These are phyloP conservation scores for Aspergillus carbonarius DNA, from an alignment of 2,329 filamentous ascomycete genomes.

Conservation along the genomic window DNA sequence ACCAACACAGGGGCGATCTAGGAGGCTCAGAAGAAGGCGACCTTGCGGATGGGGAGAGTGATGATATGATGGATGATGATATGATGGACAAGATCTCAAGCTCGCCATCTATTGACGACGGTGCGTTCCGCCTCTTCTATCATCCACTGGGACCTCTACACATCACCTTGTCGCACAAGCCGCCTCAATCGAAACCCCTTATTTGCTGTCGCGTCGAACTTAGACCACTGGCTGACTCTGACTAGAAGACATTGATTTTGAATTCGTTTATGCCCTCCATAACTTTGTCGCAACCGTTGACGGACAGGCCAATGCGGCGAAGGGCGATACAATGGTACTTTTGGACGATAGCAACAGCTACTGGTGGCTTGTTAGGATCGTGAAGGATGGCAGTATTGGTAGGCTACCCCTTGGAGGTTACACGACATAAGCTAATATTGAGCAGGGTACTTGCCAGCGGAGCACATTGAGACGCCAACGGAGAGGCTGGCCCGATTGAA, in stretches of 20 bases:
- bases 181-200: neutral
- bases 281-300: conserved; percentile 98
- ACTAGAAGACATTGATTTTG: conserved; percentile 98
- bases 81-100: conserved; percentile 99
- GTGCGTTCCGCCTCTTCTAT: conserved; percentile 48
- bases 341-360: conserved; percentile 99
- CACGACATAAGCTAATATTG: conserved; percentile 27
- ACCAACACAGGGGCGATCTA: conserved; percentile 18
- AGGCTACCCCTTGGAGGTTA: conserved; percentile 24
- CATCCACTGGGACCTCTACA: neutral
- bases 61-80: conserved; percentile 80
- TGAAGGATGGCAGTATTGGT: conserved; percentile 96
- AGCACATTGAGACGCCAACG: conserved; percentile 97
- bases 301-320: conserved; percentile 95
- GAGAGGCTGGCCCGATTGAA: conserved; percentile 91
- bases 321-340: conserved; percentile 97
- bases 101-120: conserved; percentile 98
- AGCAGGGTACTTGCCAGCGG: conserved; percentile 87
- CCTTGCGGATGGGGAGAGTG: conserved; percentile 62
- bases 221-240: conserved; percentile 78
- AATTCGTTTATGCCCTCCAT: conserved; percentile 97
- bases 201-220: neutral
- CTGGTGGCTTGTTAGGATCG: conserved; percentile 97
- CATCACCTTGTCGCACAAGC: neutral
- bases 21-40: conserved; percentile 47